phyloP scores from a whole-genome alignment of 441 rosid genomes.

The Populus trichocarpa region DNA sequence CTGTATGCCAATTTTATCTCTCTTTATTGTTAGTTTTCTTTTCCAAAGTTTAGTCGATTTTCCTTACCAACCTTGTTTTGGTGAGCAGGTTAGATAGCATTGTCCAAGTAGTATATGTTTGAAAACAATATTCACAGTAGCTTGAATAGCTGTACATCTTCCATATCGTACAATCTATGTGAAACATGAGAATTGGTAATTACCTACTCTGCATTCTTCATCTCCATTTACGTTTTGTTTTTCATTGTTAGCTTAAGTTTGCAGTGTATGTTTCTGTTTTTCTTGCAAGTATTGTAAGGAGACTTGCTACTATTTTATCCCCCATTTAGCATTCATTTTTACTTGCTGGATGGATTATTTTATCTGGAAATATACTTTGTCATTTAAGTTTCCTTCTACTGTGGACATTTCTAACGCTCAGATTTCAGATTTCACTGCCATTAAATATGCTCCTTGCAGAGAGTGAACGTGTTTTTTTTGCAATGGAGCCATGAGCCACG shows the following conservation, averaged over 20 bases:
- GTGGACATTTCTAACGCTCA: background rate
- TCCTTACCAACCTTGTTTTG: background rate
- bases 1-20: background rate
- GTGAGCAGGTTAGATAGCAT: slow-evolving; percentile 3
- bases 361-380: background rate
- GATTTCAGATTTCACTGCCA: background rate
- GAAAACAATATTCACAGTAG: slow-evolving; percentile 24
- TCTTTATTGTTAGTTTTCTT: background rate
- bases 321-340: background rate
- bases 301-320: background rate
- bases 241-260: background rate
- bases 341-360: background rate
- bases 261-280: background rate
- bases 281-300: background rate
- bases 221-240: background rate
- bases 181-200: slow-evolving; percentile 49
- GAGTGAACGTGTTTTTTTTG: slow-evolving; percentile 32
- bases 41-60: background rate
- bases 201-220: background rate
- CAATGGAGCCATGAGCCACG: slow-evolving; percentile 31
- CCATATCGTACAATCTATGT: slow-evolving; percentile 16
- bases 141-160: slow-evolving; percentile 20
- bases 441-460: slow-evolving; percentile 37
- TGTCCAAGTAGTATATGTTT: slow-evolving; percentile 15
- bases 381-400: background rate